A percentile compares a stretch with the other conserved stretches of the same genome.
Conservation (phyloP, 148 eudicot species). For the Fagopyrum esculentum region DNA sequence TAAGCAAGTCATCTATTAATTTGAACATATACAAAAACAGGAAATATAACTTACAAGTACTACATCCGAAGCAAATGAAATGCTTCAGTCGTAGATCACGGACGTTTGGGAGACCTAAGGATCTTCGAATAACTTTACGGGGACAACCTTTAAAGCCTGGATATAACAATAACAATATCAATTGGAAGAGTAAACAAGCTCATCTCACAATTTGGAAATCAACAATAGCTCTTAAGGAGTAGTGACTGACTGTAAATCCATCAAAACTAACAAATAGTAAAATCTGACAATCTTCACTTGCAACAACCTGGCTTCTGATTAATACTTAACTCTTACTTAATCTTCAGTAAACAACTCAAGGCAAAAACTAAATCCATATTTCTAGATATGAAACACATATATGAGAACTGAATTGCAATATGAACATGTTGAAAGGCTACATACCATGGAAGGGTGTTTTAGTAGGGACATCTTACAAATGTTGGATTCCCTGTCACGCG, state of each 20-base stretch:
- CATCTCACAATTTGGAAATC: background rate
- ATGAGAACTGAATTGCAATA: background rate
- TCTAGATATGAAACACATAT: background rate
- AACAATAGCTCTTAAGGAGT: background rate
- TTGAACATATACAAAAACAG: background rate
- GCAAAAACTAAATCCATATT: background rate
- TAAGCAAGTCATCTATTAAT: too few species aligned
- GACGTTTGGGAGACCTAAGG: background rate
- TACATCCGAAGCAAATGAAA: background rate
- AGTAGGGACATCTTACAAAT: constrained; percentile 39
- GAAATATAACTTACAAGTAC: background rate
- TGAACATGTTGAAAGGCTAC: background rate
- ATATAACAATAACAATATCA: background rate
- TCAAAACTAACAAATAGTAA: background rate
- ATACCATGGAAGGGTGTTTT: constrained; percentile 64
- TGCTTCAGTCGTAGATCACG: background rate
- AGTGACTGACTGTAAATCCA: background rate
- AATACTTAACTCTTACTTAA: background rate
- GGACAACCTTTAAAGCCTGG: background rate
- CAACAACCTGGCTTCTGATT: background rate
- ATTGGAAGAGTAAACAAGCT: background rate
- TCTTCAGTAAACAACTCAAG: background rate
- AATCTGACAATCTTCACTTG: background rate
- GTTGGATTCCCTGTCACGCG: constrained; percentile 43
- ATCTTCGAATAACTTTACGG: background rate